Evolutionary conservation across 805 yeast genomes (phyloP).

Genomic region (Teunomyces atbi): DNA sequence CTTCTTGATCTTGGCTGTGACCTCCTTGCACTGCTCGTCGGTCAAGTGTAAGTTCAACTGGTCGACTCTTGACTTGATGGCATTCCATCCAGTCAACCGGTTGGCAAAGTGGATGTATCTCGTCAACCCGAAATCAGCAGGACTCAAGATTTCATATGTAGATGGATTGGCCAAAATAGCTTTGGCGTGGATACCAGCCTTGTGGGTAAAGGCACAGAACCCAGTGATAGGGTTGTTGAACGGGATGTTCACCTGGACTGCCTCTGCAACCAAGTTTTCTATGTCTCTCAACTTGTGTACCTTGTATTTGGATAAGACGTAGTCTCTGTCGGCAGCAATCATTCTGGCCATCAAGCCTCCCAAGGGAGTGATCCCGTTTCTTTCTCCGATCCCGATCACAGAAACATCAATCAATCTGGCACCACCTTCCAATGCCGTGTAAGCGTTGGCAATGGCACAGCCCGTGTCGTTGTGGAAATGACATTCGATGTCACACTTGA

Average conservation of each 20-base stretch:
- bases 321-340: constrained; percentile 98
- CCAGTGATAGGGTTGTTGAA: constrained; percentile 99
- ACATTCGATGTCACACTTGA: constrained; percentile 95
- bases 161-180: constrained; percentile 98
- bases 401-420: constrained; percentile 93
- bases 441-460: constrained; percentile 97
- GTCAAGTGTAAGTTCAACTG: constrained; percentile 87
- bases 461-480: constrained; percentile 99
- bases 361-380: constrained; percentile 96
- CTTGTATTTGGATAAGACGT: constrained; percentile 91
- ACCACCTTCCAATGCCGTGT: constrained; percentile 97
- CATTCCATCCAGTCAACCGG: constrained; percentile 98
- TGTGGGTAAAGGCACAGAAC: constrained; percentile 98
- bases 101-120: constrained; percentile 97
- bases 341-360: constrained; percentile 99
- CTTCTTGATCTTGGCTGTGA: constrained; percentile 87
- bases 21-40: constrained; percentile 93
- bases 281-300: constrained; percentile 92
- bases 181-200: constrained; percentile 99
- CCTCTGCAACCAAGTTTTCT: constrained; percentile 94
- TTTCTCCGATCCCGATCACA: constrained; percentile 96
- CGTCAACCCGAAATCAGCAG: constrained; percentile 91
- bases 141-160: constrained; percentile 95
- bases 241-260: constrained; percentile 95
- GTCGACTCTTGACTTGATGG: constrained; percentile 96